Conservation (phyloP, 352 stramenopile genomes). For the Pythium myriotylum region DNA sequence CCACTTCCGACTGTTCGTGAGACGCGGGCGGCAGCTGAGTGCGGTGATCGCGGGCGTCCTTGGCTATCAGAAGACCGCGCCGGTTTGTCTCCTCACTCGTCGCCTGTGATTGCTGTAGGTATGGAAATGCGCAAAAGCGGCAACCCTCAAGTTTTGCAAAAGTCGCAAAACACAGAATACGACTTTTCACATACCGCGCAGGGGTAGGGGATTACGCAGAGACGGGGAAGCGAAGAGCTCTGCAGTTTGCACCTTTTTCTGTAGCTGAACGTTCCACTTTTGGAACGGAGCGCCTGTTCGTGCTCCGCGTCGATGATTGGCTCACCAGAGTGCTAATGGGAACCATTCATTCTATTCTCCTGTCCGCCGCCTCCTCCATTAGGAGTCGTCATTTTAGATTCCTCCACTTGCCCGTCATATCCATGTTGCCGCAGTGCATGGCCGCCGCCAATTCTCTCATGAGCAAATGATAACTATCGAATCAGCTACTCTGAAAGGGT, state of each 20-base stretch:
- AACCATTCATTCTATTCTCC: conserved; percentile 11
- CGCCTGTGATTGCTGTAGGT: too few species aligned
- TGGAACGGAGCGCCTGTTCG: background rate
- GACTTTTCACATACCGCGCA: background rate
- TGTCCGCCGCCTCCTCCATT: background rate
- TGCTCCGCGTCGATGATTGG: conserved; percentile 3
- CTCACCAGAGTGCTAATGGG: background rate
- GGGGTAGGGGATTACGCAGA: background rate
- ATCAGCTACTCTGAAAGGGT: conserved; percentile 91
- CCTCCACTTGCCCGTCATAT: background rate
- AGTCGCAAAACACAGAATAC: background rate
- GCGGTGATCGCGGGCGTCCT: too few species aligned
- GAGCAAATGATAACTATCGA: conserved; percentile 84
- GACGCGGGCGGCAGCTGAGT: too few species aligned
- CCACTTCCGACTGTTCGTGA: too few species aligned
- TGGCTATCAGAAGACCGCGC: too few species aligned
- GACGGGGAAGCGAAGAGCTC: conserved; percentile 6
- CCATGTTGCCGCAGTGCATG: too few species aligned
- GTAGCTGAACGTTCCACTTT: background rate
- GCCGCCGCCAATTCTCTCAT: too few species aligned
- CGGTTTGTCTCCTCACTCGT: too few species aligned
- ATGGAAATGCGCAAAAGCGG: too few species aligned
- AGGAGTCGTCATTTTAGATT: conserved; percentile 8
- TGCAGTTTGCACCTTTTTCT: conserved; percentile 8
- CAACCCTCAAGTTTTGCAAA: too few species aligned